A percentile compares a stretch with the other conserved stretches of the same genome.
Conservation (phyloP, 2,329 filamentous ascomycete genomes). For the Neofusicoccum kwambonambiense region DNA sequence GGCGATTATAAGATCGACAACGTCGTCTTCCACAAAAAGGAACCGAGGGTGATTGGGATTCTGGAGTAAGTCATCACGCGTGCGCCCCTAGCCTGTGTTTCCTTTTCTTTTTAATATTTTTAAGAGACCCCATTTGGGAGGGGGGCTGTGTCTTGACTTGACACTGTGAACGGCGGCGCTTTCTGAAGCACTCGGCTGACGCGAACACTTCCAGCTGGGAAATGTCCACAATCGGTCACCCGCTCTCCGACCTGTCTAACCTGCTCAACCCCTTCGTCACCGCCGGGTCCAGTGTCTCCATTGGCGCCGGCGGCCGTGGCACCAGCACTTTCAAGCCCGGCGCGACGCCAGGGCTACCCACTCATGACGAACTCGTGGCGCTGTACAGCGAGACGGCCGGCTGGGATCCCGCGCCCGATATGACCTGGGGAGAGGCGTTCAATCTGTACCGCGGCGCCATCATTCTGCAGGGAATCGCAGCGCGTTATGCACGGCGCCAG, state of each 20-base stretch:
- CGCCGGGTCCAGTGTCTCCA: slow-evolving; percentile 37
- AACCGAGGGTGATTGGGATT: slow-evolving; percentile 85
- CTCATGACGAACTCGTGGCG: slow-evolving; percentile 55
- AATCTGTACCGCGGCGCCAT: slow-evolving; percentile 58
- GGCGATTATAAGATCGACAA: slow-evolving; percentile 87
- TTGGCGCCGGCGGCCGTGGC: slow-evolving; percentile 31
- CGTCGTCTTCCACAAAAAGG: slow-evolving; percentile 75
- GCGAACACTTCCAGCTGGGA: slow-evolving; percentile 62
- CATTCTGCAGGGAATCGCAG: slow-evolving; percentile 88
- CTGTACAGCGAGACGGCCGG: slow-evolving; percentile 70
- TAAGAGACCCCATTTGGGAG: too few relatives aligned
- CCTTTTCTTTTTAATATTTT: too few relatives aligned
- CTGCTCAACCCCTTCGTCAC: slow-evolving; percentile 55
- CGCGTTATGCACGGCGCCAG: slow-evolving; percentile 78
- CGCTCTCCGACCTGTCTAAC: slow-evolving; percentile 86
- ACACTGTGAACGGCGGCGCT: too few relatives aligned
- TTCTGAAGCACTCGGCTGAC: too few relatives aligned
- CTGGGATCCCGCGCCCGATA: slow-evolving; percentile 64
- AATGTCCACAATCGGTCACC: slow-evolving; percentile 97
- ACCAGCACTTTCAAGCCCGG: slow-evolving; percentile 60
- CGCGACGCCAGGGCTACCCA: slow-evolving; percentile 65
- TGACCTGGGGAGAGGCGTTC: slow-evolving; percentile 66
- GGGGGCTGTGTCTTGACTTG: too few relatives aligned
- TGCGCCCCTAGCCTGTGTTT: too few relatives aligned
- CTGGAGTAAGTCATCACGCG: slow-evolving; percentile 62